Evolutionary conservation across 225 moss, liverwort and hornwort genomes (phyloP), one percentile per base, ranked within the genome.

Genomic region (Thuidium tamariscinum): DNA sequence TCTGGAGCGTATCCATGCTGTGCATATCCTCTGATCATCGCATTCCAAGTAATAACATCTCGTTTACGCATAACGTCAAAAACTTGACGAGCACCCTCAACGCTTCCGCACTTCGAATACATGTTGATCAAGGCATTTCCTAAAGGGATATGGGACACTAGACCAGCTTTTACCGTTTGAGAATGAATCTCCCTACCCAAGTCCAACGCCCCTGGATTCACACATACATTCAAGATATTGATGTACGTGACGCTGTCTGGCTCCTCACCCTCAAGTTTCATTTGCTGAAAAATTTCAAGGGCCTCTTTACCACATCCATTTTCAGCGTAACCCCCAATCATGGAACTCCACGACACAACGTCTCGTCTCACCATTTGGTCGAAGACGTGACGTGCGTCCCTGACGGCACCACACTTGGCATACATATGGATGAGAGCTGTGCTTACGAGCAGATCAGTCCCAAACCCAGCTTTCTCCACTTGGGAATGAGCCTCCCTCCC

Each of bases 61-160:
- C 85, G 90, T 27, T 61, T 37, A 54, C 48, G 41, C 91, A 90
- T 87, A n/a, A 3, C 66, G 57, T 87, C 89, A 83, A 89, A 92
- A 26, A 86, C 90, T 75, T 74, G 59, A 26, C 80, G 72, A 42
- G 78, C 87, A 77, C 49, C 87, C 29, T 77, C 80, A 55, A 90
- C 79, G 55, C 88, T 93, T 49, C 92, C 90, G 62, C 88, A 85
- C 85, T 92, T 92, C 20, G 88, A 86, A 79, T 90, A 90, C 93
- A 93, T 90, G 82, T 80, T 87, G 63, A 93, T 56, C 42, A 93
- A 83, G 54, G 88, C 86, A 74, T 91, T 93, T 22, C 79, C 86
- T 34, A 88, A 67, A 54, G 84, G 84, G 16, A 78, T 26, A 48
- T 88, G 86, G 16, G 81, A 88, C 52, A 52, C 19, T 21, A 91